Conservation (phyloP, 768 basidiomycete genomes). For the Tricholoma furcatifolium region DNA sequence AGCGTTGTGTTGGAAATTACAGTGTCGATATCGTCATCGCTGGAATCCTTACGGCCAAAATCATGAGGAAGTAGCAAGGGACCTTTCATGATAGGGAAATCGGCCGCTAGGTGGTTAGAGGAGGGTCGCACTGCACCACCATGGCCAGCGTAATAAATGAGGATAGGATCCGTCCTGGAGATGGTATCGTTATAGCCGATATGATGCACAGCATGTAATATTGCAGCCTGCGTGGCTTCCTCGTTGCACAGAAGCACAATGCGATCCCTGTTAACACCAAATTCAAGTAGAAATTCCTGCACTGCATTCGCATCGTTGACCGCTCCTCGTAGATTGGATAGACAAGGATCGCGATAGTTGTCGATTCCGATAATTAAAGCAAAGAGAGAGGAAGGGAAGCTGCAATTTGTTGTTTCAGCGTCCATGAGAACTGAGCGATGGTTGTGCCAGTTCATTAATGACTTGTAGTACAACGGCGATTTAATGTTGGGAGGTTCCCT, state of each 20-base stretch:
- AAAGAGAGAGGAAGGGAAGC: not conserved
- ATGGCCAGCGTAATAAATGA: slow-evolving; percentile 15
- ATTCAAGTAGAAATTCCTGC: not conserved
- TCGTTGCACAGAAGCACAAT: slow-evolving; percentile 2
- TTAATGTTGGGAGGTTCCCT: too few relatives aligned
- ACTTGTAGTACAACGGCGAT: too few relatives aligned
- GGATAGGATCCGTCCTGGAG: slow-evolving; percentile 1
- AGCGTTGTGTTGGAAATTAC: slow-evolving; percentile 4
- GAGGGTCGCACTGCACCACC: not conserved
- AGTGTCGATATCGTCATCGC: not conserved
- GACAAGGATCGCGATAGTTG: not conserved
- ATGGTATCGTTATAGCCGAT: slow-evolving; percentile 3
- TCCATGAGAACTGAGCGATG: too few relatives aligned
- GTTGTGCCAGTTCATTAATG: too few relatives aligned
- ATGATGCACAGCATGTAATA: not conserved
- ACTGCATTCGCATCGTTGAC: slow-evolving; percentile 5
- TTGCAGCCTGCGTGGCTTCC: slow-evolving; percentile 1
- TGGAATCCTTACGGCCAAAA: not conserved
- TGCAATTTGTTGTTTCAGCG: not conserved
- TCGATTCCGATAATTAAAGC: slow-evolving; percentile 15
- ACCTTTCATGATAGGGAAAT: too few relatives aligned
- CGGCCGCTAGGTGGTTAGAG: too few relatives aligned
- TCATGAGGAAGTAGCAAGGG: slow-evolving; percentile 5
- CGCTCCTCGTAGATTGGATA: not conserved
- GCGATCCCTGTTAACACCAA: not conserved